Percentiles rank a stretch among this genome's conserved stretches.
Evolutionary conservation across 257 asterid species (phyloP).

Genomic region (Eustoma russellianum): DNA sequence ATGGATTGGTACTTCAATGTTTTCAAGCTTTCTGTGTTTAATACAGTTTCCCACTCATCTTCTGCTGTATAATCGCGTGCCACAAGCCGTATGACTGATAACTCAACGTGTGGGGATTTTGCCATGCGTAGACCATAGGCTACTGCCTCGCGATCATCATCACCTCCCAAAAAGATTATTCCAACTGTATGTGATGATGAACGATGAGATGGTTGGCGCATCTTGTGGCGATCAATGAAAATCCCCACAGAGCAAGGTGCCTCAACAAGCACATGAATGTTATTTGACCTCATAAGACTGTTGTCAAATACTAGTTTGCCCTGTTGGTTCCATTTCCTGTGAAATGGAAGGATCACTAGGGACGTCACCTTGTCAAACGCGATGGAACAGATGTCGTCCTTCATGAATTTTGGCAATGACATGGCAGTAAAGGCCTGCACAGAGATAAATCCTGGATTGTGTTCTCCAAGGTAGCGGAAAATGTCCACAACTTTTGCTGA

Average conservation of each 20-base stretch:
- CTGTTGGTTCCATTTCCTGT: constrained; percentile 68
- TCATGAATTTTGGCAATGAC: constrained; percentile 65
- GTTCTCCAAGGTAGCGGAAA: constrained; percentile 31
- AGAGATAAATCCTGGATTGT: constrained; percentile 18
- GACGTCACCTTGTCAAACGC: constrained; percentile 61
- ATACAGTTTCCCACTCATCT: constrained; percentile 14
- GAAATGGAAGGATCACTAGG: constrained; percentile 63
- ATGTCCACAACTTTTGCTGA: constrained; percentile 52
- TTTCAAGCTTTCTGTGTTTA: constrained; percentile 12
- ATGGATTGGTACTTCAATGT: not conserved
- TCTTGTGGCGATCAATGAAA: constrained; percentile 13
- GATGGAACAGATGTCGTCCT: constrained; percentile 57
- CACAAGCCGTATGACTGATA: constrained; percentile 8
- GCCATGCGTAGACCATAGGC: constrained; percentile 16
- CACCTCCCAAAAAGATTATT: constrained; percentile 15
- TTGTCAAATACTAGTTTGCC: constrained; percentile 49
- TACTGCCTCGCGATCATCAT: constrained; percentile 20
- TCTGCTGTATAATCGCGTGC: not conserved
- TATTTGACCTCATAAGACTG: constrained; percentile 10
- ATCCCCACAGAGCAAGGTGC: constrained; percentile 22
- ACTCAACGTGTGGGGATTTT: constrained; percentile 8
- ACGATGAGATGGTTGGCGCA: not conserved
- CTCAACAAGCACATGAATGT: constrained; percentile 6
- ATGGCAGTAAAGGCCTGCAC: constrained; percentile 58
- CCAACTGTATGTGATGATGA: constrained; percentile 8